Conservation (phyloP, 2,329 filamentous ascomycete genomes). For the Penicillium janthinellum region DNA sequence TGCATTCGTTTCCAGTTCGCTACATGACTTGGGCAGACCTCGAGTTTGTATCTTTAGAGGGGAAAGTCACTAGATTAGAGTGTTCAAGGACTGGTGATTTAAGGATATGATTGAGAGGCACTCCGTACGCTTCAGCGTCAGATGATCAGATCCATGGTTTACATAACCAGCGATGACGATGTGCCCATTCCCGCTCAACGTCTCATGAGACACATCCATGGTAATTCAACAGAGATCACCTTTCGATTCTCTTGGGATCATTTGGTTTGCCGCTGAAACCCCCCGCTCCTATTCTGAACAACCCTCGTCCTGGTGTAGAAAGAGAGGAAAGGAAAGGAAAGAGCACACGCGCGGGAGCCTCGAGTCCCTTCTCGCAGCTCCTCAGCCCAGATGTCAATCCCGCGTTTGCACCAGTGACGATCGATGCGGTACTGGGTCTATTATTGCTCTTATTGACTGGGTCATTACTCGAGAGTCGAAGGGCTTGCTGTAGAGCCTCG, state of each 20-base stretch:
- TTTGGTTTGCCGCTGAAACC: background rate
- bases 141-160: background rate
- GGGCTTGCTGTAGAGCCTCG: background rate
- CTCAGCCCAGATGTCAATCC: constrained; percentile 3
- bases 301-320: too few relatives aligned
- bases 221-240: too few relatives aligned
- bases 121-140: background rate
- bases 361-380: background rate
- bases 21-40: too few relatives aligned
- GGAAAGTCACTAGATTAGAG: too few relatives aligned
- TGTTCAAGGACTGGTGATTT: too few relatives aligned
- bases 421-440: background rate
- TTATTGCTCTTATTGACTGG: background rate
- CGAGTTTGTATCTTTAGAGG: too few relatives aligned
- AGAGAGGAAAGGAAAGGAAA: background rate
- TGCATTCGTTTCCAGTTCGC: too few relatives aligned
- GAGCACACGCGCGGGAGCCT: background rate
- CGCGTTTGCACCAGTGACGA: background rate
- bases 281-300: background rate
- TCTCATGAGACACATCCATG: background rate
- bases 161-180: background rate
- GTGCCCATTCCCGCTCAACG: background rate
- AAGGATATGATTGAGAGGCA: too few relatives aligned
- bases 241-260: too few relatives aligned
- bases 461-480: background rate